Conservation (phyloP, 164 flowering plant genomes). For the Cinnamomum micranthum region DNA sequence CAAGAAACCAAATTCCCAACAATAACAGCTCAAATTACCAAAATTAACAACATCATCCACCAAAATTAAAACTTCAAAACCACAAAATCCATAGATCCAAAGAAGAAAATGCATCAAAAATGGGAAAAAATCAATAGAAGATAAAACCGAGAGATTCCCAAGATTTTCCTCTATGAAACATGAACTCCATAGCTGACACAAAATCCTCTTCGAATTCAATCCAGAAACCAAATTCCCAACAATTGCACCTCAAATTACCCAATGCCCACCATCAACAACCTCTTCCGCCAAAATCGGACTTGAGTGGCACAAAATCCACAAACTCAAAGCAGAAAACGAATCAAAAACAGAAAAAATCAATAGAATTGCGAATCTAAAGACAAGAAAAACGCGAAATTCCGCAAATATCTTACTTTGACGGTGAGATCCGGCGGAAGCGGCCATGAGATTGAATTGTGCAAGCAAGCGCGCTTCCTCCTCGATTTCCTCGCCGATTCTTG, state of each 20-base stretch:
- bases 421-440: constrained; percentile 82
- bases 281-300: not conserved
- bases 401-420: constrained; percentile 42
- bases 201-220: no score
- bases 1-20: not conserved
- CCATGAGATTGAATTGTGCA: constrained; percentile 70
- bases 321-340: not conserved
- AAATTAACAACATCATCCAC: not conserved
- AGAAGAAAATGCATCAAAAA: not conserved
- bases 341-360: not conserved
- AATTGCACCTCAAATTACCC: no score
- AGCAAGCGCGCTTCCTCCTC: constrained; percentile 51
- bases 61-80: not conserved
- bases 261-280: not conserved
- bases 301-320: no score
- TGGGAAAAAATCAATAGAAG: not conserved
- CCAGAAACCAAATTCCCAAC: no score
- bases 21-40: not conserved
- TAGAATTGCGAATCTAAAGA: not conserved
- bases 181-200: no score
- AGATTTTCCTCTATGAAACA: no score
- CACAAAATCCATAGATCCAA: not conserved
- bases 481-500: constrained; percentile 58
- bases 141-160: no score
- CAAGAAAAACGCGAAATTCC: not conserved